Conservation (phyloP, 1,284 basidiomycete species). For the Fomes fomentarius region DNA sequence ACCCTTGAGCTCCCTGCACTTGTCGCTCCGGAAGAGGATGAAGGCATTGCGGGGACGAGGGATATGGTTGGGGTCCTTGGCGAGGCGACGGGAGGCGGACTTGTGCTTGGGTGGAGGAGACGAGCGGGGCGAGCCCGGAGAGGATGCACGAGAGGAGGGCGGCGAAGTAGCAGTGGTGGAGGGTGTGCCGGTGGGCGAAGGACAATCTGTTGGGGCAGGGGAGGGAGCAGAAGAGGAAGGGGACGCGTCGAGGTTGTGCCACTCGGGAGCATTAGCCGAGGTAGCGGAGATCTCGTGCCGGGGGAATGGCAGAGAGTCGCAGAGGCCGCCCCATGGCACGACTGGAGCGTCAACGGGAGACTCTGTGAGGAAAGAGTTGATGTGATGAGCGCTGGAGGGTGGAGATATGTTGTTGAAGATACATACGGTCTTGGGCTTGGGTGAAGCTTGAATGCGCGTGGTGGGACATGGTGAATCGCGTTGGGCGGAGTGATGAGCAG, state of each 20-base stretch:
- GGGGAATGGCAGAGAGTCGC: not conserved
- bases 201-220: not conserved
- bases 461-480: not conserved
- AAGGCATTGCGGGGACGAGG: constrained; percentile 87
- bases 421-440: not conserved
- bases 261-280: not conserved
- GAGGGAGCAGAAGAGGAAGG: not conserved
- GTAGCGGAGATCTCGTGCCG: not conserved
- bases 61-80: constrained; percentile 52
- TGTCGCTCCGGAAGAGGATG: constrained; percentile 81
- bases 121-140: constrained; percentile 1
- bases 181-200: not conserved
- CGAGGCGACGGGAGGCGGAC: constrained; percentile 8
- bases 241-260: constrained; percentile 1
- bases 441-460: not conserved
- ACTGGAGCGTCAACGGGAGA: not conserved
- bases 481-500: not conserved
- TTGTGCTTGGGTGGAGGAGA: constrained; percentile 4
- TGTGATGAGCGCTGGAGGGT: not conserved
- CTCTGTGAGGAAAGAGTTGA: not conserved
- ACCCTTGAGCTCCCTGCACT: constrained; percentile 48
- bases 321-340: not conserved
- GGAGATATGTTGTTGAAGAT: not conserved
- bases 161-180: not conserved
- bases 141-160: constrained; percentile 5